Conservation (phyloP, 169 alveolate genomes). For the Ichthyophthirius multifiliis region DNA sequence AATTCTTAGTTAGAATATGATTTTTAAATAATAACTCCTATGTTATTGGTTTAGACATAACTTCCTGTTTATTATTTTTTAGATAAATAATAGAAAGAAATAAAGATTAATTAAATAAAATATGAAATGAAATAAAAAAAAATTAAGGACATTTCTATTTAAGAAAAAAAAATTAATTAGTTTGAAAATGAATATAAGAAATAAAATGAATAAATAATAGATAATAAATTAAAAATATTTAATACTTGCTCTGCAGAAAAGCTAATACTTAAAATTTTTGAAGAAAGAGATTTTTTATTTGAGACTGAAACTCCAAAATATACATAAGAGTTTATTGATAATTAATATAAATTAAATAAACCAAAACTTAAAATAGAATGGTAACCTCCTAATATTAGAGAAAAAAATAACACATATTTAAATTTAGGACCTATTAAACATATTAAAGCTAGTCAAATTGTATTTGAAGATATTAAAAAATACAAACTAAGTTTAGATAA, state of each 20-base stretch:
- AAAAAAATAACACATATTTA: background rate
- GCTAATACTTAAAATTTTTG: background rate
- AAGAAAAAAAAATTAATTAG: background rate
- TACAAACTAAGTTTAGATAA: background rate
- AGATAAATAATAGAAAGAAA: background rate
- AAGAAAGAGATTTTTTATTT: background rate
- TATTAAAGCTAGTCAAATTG: background rate
- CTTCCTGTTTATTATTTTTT: background rate
- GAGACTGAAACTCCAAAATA: background rate
- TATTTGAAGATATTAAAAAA: conserved; percentile 6
- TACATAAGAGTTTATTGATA: background rate
- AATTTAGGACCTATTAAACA: background rate
- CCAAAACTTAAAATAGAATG: background rate
- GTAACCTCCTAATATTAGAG: background rate
- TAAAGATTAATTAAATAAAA: background rate
- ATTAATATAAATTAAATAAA: background rate
- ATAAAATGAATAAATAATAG: background rate
- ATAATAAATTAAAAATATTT: background rate
- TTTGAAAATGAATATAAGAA: background rate
- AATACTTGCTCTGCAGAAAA: background rate
- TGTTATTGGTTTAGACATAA: background rate
- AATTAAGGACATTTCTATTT: background rate
- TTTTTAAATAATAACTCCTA: background rate
- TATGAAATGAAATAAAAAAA: background rate
- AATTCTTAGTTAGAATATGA: background rate